These are phyloP conservation scores for Leccinum pellstonianum DNA, from an alignment of 768 basidiomycete species.

Conservation along the genomic window DNA sequence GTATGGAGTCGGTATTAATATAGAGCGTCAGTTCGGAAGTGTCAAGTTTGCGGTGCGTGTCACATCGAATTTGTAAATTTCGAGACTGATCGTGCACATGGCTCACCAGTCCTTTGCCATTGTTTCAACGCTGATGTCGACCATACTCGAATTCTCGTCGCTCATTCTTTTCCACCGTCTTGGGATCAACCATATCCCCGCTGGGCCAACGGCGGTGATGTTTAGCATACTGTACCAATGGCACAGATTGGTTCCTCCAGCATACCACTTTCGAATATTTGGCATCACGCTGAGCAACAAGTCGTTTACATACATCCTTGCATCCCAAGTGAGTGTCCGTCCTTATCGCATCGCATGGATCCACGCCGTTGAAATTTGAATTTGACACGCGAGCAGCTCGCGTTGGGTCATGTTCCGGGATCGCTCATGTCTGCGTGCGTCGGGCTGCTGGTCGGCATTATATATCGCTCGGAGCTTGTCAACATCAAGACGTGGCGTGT, in stretches of 20 bases:
- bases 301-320: constrained; percentile 67
- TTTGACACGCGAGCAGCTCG: constrained; percentile 47
- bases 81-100: constrained; percentile 4
- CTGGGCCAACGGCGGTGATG: constrained; percentile 72
- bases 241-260: constrained; percentile 69
- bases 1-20: constrained; percentile 63
- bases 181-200: constrained; percentile 70
- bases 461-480: constrained; percentile 82
- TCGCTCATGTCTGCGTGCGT: constrained; percentile 60
- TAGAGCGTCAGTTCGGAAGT: constrained; percentile 86
- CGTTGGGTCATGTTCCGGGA: constrained; percentile 63
- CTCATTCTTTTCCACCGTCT: constrained; percentile 64
- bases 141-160: constrained; percentile 62
- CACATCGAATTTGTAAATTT: background rate
- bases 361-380: background rate
- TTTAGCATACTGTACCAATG: constrained; percentile 87
- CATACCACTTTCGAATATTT: constrained; percentile 76
- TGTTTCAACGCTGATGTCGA: constrained; percentile 63
- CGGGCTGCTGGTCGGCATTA: constrained; percentile 68
- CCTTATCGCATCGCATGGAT: background rate
- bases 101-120: constrained; percentile 70
- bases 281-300: constrained; percentile 77
- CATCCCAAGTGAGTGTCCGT: constrained; percentile 57
- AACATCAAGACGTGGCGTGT: constrained; percentile 80
- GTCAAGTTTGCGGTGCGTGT: constrained; percentile 78